Evolutionary conservation across 2,329 filamentous ascomycete species (phyloP).

Genomic region (Trichoderma citrinoviride): DNA sequence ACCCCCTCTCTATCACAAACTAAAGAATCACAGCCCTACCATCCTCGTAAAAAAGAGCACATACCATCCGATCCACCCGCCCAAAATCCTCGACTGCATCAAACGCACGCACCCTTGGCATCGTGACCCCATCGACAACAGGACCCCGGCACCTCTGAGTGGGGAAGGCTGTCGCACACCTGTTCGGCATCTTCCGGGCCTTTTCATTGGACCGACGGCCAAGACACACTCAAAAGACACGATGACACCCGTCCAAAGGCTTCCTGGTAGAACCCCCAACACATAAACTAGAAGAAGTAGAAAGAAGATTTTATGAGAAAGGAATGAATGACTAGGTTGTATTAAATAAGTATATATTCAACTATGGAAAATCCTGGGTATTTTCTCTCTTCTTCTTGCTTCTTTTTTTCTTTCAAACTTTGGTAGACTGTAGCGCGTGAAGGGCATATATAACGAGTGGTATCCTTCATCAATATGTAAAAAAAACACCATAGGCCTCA

Average conservation of each 20-base stretch:
- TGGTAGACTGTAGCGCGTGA: not conserved
- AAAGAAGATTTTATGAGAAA: not conserved
- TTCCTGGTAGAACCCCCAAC: not conserved
- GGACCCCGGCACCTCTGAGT: not conserved
- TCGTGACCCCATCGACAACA: not conserved
- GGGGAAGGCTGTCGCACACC: not conserved
- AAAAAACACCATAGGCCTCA: conserved; percentile 10
- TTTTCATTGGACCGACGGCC: not conserved
- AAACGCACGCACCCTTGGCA: conserved; percentile 2
- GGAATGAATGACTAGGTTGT: conserved; percentile 14
- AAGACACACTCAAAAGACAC: not conserved
- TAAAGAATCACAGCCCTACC: not conserved
- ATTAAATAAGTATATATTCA: conserved; percentile 19
- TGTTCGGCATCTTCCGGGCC: conserved; percentile 12
- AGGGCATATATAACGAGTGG: conserved; percentile 10
- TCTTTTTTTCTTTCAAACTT: not conserved
- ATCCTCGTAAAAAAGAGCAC: not conserved
- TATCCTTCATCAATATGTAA: conserved; percentile 16
- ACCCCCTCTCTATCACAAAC: not conserved
- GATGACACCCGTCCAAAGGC: too few species aligned
- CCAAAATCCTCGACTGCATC: not conserved
- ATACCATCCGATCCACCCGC: not conserved
- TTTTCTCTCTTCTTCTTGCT: not conserved
- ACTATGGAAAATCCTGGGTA: conserved; percentile 4
- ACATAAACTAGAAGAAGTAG: not conserved